Evolutionary conservation across 2,329 filamentous ascomycete species (phyloP).

Genomic region (Emergomyces orientalis): DNA sequence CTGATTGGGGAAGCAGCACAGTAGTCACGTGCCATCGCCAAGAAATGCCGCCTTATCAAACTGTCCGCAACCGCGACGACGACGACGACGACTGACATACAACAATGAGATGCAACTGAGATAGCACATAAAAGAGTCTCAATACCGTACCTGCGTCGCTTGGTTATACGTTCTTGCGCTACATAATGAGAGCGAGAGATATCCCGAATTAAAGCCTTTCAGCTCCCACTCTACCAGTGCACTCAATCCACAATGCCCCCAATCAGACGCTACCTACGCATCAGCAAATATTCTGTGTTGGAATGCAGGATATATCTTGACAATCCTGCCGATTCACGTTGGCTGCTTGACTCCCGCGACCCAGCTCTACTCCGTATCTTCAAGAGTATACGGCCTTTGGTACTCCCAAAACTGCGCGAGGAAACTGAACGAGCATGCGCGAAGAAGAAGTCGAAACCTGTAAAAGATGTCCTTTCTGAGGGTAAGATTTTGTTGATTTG

Average conservation of each 20-base stretch:
- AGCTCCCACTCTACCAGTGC: too few species aligned
- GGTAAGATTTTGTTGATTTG: conserved; percentile 48
- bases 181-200: background rate
- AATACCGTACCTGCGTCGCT: background rate
- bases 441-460: conserved; percentile 67
- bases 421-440: conserved; percentile 55
- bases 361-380: conserved; percentile 75
- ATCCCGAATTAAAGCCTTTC: background rate
- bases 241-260: conserved; percentile 77
- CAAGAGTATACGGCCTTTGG: conserved; percentile 70
- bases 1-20: too few species aligned
- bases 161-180: background rate
- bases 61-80: background rate
- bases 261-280: conserved; percentile 78
- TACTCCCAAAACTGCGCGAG: conserved; percentile 84
- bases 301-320: conserved; percentile 95
- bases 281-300: conserved; percentile 88
- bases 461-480: conserved; percentile 79
- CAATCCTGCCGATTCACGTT: conserved; percentile 69
- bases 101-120: background rate
- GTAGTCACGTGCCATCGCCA: too few species aligned
- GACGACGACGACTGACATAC: background rate
- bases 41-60: background rate
- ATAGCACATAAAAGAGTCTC: background rate
- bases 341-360: conserved; percentile 73